A percentile compares a stretch with the other conserved stretches of the same genome.
Conservation (phyloP, 306 rosid genomes). For the Quercus bicolor region DNA sequence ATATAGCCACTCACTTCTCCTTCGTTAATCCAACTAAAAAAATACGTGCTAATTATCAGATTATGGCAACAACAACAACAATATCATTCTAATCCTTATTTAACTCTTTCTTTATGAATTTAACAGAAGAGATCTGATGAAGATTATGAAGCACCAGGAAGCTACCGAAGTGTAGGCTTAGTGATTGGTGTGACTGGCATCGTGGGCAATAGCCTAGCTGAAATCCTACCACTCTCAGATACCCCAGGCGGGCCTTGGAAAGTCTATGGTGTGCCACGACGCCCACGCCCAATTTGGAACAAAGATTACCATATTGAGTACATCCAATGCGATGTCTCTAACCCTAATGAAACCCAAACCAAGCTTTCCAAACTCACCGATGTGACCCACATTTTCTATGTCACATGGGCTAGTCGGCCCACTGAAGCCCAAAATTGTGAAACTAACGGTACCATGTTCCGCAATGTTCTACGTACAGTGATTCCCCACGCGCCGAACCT, state of each 20-base stretch:
- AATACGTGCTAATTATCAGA: no score
- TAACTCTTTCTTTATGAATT: neutral
- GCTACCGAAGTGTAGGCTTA: constrained; percentile 45
- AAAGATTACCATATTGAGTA: constrained; percentile 55
- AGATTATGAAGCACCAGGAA: constrained; percentile 33
- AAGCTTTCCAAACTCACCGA: constrained; percentile 57
- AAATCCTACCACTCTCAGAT: constrained; percentile 67
- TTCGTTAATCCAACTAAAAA: no score
- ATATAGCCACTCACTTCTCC: no score
- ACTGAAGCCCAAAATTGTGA: constrained; percentile 51
- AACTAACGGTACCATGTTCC: constrained; percentile 54
- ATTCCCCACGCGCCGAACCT: constrained; percentile 59
- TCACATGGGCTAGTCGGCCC: constrained; percentile 45
- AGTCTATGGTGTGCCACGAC: constrained; percentile 71
- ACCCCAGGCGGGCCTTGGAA: constrained; percentile 82
- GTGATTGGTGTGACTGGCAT: constrained; percentile 65
- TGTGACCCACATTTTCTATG: constrained; percentile 70
- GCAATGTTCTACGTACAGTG: constrained; percentile 47
- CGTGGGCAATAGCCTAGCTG: constrained; percentile 78
- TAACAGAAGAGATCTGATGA: constrained; percentile 41
- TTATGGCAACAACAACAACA: no score
- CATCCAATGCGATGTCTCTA: constrained; percentile 67
- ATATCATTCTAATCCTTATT: no score
- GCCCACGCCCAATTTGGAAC: constrained; percentile 65
- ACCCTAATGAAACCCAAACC: constrained; percentile 39